Evolutionary conservation across 2,329 filamentous ascomycete genomes (phyloP).

Genomic region (Fusarium heterosporum): DNA sequence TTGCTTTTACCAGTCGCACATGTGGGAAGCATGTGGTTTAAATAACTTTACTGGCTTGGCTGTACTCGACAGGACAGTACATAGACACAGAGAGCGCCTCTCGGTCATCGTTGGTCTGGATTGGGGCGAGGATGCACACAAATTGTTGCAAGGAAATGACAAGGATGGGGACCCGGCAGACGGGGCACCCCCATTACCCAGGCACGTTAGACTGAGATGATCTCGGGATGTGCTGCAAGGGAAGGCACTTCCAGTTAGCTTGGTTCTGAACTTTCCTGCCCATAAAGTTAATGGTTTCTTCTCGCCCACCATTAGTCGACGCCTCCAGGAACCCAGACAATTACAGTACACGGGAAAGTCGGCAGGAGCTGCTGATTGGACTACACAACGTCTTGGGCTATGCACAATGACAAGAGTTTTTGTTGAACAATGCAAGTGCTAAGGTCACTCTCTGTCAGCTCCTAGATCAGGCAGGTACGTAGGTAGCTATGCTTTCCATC

Average conservation of each 20-base stretch:
- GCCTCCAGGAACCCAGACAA: constrained; percentile 14
- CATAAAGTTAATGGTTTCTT: constrained; percentile 8
- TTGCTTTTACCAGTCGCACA: not conserved
- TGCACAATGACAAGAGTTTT: constrained; percentile 29
- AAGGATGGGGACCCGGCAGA: constrained; percentile 9
- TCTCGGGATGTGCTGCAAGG: constrained; percentile 17
- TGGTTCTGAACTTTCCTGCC: constrained; percentile 27
- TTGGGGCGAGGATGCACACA: constrained; percentile 11
- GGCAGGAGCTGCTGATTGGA: constrained; percentile 7
- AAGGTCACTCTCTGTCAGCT: not conserved
- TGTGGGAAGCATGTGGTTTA: constrained; percentile 30
- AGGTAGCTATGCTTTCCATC: constrained; percentile 15
- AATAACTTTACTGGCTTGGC: constrained; percentile 29
- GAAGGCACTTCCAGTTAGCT: constrained; percentile 7
- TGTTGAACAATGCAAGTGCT: constrained; percentile 4
- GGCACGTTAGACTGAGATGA: constrained; percentile 19
- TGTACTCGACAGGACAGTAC: not conserved
- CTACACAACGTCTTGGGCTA: constrained; percentile 3
- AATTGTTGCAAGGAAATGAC: not conserved
- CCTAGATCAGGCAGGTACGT: constrained; percentile 28
- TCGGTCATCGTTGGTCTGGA: constrained; percentile 18
- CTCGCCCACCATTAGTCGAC: not conserved
- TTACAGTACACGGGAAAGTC: not conserved
- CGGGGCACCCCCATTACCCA: constrained; percentile 14
- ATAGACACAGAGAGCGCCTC: constrained; percentile 24